Base-by-base conservation (phyloP, 1,284 basidiomycete species). In the Marasmius fiardii region DNA sequence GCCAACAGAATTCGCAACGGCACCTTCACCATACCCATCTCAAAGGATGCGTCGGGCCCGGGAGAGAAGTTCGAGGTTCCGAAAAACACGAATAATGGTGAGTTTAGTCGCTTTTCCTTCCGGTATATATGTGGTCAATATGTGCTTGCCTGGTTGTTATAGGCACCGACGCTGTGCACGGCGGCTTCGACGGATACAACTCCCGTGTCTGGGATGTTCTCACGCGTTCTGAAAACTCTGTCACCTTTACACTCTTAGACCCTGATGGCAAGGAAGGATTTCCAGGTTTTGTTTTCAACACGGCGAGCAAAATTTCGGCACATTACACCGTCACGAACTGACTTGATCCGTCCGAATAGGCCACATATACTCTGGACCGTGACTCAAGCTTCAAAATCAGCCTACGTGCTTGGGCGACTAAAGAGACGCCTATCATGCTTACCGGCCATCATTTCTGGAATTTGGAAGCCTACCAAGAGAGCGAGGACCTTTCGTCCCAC, bases 401-500 rank as follows among this genome's bases (percentile, higher is more conserved):
- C 33, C 75, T 81, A 52, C 61, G 71, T 44, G 70, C 78, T 3
- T 64, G 65, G 12, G 71, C 78, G 8, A 68, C 70, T 10, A 63
- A 68, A 39, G 51, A 69, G 51, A 81, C 78, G 0, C 79, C 79
- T 5, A 75, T 81, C 31, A 74, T 80, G 72, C 68, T 79, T 11
- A 75, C 66, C 55, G 67, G 66, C 35, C 77, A 72, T 60, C 72
- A 71, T 51, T 79, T 68, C 59, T 79, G 75, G 75, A 80, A 81
- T 61, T 61, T 80, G 4, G 78, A 80, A 58, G 78, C 72, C 0
- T 81, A 75, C 63, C 60, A 75, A 34, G 74, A 74, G 56, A 66
- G 71, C 0, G 65, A 77, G 55, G 73, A 78, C 55, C 66, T 78
- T 6, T 59, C 67, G 18, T 71, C 71, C 7, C 79, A 81, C 58